A percentile compares a stretch with the other conserved stretches of the same genome.
These are phyloP conservation scores for Ascochyta koolunga DNA, from an alignment of 2,329 filamentous ascomycete genomes.

Conservation along the genomic window DNA sequence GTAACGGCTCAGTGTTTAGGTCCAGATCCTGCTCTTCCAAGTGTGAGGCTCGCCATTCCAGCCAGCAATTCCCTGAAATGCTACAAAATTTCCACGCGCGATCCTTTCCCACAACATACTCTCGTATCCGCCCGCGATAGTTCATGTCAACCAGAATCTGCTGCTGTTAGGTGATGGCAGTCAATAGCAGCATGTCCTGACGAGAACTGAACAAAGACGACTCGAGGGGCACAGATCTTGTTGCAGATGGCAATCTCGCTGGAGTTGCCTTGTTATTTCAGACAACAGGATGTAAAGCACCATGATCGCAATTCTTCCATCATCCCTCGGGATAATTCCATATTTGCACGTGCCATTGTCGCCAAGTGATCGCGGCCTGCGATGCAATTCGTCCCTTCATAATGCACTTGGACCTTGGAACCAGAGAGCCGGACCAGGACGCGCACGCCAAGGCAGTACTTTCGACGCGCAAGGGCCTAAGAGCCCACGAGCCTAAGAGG, in stretches of 20 bases:
- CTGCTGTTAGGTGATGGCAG: background rate
- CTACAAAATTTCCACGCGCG: constrained; percentile 15
- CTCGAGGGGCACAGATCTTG: background rate
- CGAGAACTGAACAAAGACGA: background rate
- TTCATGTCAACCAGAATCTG: constrained; percentile 3
- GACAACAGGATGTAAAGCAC: background rate
- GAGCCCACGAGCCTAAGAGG: background rate
- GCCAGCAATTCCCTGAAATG: constrained; percentile 15
- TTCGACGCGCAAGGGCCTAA: too few species aligned
- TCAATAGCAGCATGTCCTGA: background rate
- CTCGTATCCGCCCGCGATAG: constrained; percentile 13
- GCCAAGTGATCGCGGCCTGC: constrained; percentile 10
- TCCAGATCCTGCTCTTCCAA: constrained; percentile 19
- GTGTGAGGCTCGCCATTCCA: constrained; percentile 11
- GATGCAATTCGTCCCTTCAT: constrained; percentile 1
- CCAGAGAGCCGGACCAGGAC: background rate
- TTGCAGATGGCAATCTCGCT: constrained; percentile 12
- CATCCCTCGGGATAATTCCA: constrained; percentile 4
- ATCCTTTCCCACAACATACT: constrained; percentile 4
- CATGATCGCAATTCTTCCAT: constrained; percentile 7
- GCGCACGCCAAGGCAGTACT: constrained; percentile 3
- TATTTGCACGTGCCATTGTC: constrained; percentile 5
- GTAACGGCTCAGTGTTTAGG: constrained; percentile 34
- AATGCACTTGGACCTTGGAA: background rate
- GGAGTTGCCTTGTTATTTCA: constrained; percentile 4